Evolutionary conservation across 176 grass and related monocot species (phyloP), one percentile per base, ranked within the genome.

Genomic region (Ampelocalamus luodianensis): DNA sequence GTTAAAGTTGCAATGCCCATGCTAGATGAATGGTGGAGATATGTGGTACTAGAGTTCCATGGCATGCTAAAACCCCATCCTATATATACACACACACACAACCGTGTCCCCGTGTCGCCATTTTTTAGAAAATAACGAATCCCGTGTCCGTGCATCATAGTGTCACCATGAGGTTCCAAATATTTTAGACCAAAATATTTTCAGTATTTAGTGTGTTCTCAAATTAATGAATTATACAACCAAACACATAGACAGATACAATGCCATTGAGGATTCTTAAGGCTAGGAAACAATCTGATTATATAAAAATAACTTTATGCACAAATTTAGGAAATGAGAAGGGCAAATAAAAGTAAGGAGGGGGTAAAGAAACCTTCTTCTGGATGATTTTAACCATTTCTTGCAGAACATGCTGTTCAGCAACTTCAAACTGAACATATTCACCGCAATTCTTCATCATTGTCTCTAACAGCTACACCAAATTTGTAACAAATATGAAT

Each of bases 351-450:
- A 62, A 42, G 29, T 62, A 62, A 63, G 56, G 39, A 74, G 49
- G 26, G n/a, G 72, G 29, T 46, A 73, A 20, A 71, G 16, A 34
- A 18, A 92, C 96, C 91, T 95, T 93, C 87, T 96, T 99, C 72
- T 82, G 92, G 74, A 96, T 92, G 85, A 94, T 99, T 94, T 96
- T 99, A 65, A 92, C 85, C 90, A 99, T 96, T 90, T 99, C 93
- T 76, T 80, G 83, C 0, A 99, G 86, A 91, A 96, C 76, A 80
- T 93, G 90, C 29, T 92, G 88, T 24, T 94, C 83, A 64, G 86
- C 81, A 80, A 98, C 88, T 91, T 98, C 89, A 87, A 85, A 91
- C 59, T 83, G 96, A 58, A 95, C 89, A 63, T 94, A 87, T 63
- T 94, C 91, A 59, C 93, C 85, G 20, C 91, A 94, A 20, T 98